These are phyloP conservation scores for Solanum hybrid DNA, from an alignment of 305 asterid genomes.

Conservation along the genomic window DNA sequence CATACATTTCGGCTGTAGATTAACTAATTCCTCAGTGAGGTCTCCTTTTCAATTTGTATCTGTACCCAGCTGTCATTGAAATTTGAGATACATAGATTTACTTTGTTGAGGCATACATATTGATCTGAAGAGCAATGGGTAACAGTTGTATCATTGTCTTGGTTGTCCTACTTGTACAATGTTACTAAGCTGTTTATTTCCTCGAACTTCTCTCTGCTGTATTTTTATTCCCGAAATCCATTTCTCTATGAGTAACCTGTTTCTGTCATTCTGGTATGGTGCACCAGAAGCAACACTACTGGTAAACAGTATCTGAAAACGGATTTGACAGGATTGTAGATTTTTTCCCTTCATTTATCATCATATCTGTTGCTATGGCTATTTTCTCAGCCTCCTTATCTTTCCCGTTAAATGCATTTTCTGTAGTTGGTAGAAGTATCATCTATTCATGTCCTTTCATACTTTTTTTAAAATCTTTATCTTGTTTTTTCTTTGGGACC, in stretches of 20 bases:
- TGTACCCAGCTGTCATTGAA: not conserved
- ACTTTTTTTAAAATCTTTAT: constrained; percentile 1
- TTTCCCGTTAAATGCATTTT: not conserved
- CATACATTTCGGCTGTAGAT: not conserved
- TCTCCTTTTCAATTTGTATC: not conserved
- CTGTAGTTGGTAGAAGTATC: not conserved
- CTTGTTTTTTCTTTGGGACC: constrained; percentile 8
- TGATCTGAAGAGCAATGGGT: not conserved
- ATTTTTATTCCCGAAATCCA: not conserved
- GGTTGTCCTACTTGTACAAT: not conserved
- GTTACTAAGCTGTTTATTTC: not conserved
- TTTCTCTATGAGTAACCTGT: not conserved
- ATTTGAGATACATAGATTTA: not conserved
- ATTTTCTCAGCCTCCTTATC: not conserved
- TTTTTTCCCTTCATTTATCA: not conserved
- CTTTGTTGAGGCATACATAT: not conserved
- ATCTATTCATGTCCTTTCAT: not conserved
- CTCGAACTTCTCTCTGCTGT: not conserved
- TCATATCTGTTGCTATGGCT: not conserved
- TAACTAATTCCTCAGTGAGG: not conserved
- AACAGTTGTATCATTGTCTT: not conserved
- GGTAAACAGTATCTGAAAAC: not conserved
- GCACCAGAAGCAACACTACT: not conserved
- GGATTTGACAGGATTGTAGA: not conserved
- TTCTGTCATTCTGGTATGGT: not conserved